Evolutionary conservation across 805 yeast species (phyloP), one percentile per base, ranked within the genome.

Genomic region (Kuraishia piskuri): DNA sequence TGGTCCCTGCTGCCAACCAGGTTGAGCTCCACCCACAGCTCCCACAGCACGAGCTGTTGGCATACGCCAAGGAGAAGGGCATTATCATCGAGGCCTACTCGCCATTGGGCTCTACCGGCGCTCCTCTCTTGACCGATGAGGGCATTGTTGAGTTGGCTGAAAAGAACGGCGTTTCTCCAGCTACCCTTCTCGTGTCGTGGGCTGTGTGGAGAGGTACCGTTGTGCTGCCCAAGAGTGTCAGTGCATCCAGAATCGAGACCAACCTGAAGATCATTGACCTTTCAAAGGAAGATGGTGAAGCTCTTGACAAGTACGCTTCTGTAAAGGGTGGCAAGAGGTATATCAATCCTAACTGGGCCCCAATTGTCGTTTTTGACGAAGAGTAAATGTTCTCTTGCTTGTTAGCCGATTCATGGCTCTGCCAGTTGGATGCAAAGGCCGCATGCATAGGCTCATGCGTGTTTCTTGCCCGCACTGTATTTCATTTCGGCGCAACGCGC

Each of bases 81-180:
- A 83, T 85, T 55, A 65, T 73, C 36, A 66, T 85, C 53, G 85
- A 85, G 65, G 95, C 95, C 9, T 89, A 87, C 69, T 83, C 89
- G 26, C 94, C 96, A 23, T 73, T 88, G 59, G 92, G 90, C 8
- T 76, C 85, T 26, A 68, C 71, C 6, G 78, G 75, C 54, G 76
- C 84, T 9, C 84, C 86, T 14, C 58, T 81, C 17, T 66, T 80
- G 55, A 63, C 67, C 24, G 76, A 82, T 58, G 73, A 69, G 23
- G 64, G 69, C 4, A 61, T 84, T 20, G 55, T 61, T 2, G 68
- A 67, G 5, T 61, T 83, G 40, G 81, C 85, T 10, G 63, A 74
- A 48, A 75, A 73, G 55, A 63, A 69, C 55, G 62, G 62, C 8
- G 72, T 70, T 46, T 57, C 72, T 10, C 75, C 84, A 6, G 85